Percentiles rank a stretch among this genome's conserved stretches.
phyloP scores from a whole-genome alignment of 1,139 yeast species.

The Blastobotrys indianensis region DNA sequence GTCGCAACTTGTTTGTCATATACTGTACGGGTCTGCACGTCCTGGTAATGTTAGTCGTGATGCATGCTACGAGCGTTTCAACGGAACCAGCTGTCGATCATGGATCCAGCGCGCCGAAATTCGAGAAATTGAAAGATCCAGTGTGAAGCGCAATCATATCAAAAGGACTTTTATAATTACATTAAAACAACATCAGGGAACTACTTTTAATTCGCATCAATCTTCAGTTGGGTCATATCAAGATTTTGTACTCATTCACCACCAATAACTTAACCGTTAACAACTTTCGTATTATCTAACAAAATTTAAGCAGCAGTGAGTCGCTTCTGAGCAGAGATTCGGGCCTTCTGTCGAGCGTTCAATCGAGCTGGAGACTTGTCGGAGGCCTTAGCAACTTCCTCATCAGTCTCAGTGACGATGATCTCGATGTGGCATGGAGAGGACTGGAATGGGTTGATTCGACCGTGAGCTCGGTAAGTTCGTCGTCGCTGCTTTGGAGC shows the following conservation, averaged over 20 bases:
- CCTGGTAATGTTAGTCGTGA: constrained; percentile 53
- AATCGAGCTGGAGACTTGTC: constrained; percentile 73
- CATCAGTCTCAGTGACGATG: constrained; percentile 92
- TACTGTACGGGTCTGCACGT: constrained; percentile 76
- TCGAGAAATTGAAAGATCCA: too few relatives aligned
- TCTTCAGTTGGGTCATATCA: constrained; percentile 1
- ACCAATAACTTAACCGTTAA: too few relatives aligned
- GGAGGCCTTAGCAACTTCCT: constrained; percentile 87
- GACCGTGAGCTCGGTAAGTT: constrained; percentile 99
- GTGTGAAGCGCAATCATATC: too few relatives aligned
- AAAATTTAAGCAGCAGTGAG: constrained; percentile 35
- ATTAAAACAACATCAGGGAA: neutral
- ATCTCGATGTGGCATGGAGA: constrained; percentile 99
- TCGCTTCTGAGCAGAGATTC: constrained; percentile 80
- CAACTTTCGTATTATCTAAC: neutral
- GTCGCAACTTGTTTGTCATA: constrained; percentile 64
- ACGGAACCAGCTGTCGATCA: too few relatives aligned
- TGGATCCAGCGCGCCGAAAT: too few relatives aligned
- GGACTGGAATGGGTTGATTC: constrained; percentile 98
- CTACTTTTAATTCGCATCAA: neutral
- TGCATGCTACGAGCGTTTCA: constrained; percentile 13
- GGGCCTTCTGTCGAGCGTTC: constrained; percentile 89
- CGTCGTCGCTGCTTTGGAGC: constrained; percentile 99
- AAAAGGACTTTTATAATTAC: neutral
- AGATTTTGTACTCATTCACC: neutral